Base-by-base conservation (phyloP, 352 stramenopile genomes). In the Phytophthora multivora region DNA sequence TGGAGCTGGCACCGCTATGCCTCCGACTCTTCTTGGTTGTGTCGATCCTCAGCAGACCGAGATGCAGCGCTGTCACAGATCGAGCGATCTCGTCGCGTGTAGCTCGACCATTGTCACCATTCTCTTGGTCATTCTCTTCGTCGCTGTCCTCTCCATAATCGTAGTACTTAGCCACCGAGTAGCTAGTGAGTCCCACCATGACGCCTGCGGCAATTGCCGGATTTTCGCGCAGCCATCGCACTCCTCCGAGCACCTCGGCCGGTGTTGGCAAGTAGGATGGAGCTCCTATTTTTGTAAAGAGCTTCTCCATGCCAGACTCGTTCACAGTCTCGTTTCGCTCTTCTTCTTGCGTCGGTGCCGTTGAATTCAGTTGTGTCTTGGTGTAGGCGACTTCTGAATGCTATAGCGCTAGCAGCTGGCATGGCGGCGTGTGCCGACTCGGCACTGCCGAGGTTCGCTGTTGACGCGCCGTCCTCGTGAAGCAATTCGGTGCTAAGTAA, bases 111-210 rank as follows among this genome's bases (percentile, higher is more conserved):
- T 28, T 41, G 19, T 58, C 42, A 0, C 12, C 43, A 21, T 31
- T 41, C 8, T 46, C 30, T 4, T 41, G 40, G 3, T 64, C 61
- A 31, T 66, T 62, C 6, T 83, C 76, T 15, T 60, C 50, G 36
- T 61, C 58, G 28, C 71, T 69, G n/a, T 81, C 69, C 43, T 23
- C 49, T 5, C 51, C 59, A 43, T 71, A 56, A 12, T 83, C 77
- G 35, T 89, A 88, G 71, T 90, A 90, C 45, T 83, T 81, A 30
- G 79, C 80, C 15, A 92, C 69, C 0, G 80, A 88, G 42, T 88
- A 83, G 59, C 79, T 86, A 2, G 83, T 90, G 50, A 90, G 68
- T 2, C 80, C 83, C 18, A 89, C 80, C 19, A 87, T 71, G 54
- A 87, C 80, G 2, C 79, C 80, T 0, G 81, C 79, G 2, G 83